These are phyloP conservation scores for Leishmania arabica DNA, from an alignment of 208 protist genomes.

Conservation along the genomic window DNA sequence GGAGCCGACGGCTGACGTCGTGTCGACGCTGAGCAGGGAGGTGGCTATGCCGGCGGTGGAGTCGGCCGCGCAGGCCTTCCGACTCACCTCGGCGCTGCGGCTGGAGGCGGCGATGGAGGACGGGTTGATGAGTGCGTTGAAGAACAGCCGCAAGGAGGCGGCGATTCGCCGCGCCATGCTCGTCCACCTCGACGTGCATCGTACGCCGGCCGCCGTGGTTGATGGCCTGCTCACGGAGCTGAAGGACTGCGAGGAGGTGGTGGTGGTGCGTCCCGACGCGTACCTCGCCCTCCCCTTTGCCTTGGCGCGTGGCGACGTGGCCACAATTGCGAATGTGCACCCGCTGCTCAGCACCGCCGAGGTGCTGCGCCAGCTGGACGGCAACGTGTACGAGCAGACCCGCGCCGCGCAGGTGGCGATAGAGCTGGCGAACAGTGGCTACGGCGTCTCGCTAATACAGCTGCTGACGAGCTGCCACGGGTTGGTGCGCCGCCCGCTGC, in stretches of 20 bases:
- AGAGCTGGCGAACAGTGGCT: constrained; percentile 46
- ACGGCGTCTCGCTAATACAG: constrained; percentile 58
- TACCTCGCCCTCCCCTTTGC: constrained; percentile 73
- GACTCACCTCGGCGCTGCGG: constrained; percentile 45
- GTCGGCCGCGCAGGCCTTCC: constrained; percentile 60
- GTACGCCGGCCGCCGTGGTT: constrained; percentile 35
- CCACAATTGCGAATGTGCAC: constrained; percentile 28
- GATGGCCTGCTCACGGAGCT: constrained; percentile 51
- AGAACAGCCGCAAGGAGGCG: constrained; percentile 56
- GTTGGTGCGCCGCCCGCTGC: constrained; percentile 47
- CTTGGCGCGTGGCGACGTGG: constrained; percentile 18
- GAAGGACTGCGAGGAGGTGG: constrained; percentile 72
- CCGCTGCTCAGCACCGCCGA: constrained; percentile 57
- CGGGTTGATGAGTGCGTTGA: constrained; percentile 55
- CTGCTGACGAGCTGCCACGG: constrained; percentile 77
- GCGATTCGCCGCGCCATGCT: constrained; percentile 71
- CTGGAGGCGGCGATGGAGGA: constrained; percentile 54
- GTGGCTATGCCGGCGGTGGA: constrained; percentile 64
- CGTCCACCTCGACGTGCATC: constrained; percentile 45
- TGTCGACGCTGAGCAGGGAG: constrained; percentile 60
- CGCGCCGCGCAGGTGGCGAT: constrained; percentile 62
- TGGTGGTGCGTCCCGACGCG: constrained; percentile 81
- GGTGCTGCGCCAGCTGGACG: constrained; percentile 61
- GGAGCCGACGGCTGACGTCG: constrained; percentile 30
- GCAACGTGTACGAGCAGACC: constrained; percentile 41